These are phyloP conservation scores for Sonneratia alba DNA, from an alignment of 345 rosid genomes.

Conservation along the genomic window DNA sequence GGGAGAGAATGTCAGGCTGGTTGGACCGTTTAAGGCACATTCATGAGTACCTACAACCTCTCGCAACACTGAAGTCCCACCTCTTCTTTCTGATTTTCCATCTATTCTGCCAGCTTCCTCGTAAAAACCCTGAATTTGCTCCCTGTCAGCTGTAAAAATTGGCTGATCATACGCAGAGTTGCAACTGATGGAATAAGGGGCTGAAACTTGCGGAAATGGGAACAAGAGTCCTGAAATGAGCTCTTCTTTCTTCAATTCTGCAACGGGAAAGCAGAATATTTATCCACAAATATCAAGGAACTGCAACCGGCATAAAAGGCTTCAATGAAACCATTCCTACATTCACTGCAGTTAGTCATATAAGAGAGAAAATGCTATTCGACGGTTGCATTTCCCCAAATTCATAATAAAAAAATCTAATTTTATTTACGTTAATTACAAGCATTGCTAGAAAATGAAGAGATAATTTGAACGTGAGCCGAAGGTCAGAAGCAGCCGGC, in stretches of 20 bases:
- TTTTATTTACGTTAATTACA: background rate
- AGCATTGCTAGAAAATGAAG: background rate
- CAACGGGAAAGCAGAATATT: constrained; percentile 7
- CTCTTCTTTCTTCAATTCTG: constrained; percentile 70
- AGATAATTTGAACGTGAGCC: background rate
- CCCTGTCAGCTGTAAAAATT: constrained; percentile 22
- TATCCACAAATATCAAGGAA: background rate
- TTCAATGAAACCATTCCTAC: background rate
- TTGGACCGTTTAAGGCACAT: constrained; percentile 17
- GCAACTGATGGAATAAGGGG: constrained; percentile 26
- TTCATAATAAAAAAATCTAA: background rate
- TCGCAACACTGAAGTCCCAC: constrained; percentile 22
- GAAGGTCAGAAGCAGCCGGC: background rate
- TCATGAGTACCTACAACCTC: constrained; percentile 7
- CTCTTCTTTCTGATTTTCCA: constrained; percentile 22
- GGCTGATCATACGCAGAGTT: constrained; percentile 26
- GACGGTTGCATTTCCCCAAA: background rate
- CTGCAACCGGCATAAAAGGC: background rate
- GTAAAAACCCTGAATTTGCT: constrained; percentile 13
- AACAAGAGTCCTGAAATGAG: constrained; percentile 51
- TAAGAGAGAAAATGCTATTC: background rate
- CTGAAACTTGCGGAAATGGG: constrained; percentile 31
- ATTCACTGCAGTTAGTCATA: background rate
- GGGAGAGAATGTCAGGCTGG: background rate
- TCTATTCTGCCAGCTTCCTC: constrained; percentile 12